Evolutionary conservation across 768 basidiomycete genomes (phyloP).

Genomic region (Astraeus odoratus): DNA sequence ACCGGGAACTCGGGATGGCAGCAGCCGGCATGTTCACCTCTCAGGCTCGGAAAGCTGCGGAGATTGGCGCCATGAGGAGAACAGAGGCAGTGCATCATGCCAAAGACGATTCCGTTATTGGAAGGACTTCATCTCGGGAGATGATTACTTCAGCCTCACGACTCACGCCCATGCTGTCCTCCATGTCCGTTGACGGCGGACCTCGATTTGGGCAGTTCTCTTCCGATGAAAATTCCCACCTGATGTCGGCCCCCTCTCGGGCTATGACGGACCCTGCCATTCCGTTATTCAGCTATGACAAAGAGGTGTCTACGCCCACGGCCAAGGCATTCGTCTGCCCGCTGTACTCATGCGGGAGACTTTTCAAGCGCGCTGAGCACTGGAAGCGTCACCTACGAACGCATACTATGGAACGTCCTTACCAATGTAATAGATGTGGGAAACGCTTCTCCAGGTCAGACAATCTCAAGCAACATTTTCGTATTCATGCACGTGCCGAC

Average conservation of each 20-base stretch:
- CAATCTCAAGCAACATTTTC: conserved; percentile 80
- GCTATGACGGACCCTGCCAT: conserved; percentile 10
- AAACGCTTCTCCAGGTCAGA: conserved; percentile 87
- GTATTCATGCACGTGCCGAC: conserved; percentile 53
- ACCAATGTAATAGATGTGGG: conserved; percentile 62
- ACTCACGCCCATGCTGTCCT: conserved; percentile 16
- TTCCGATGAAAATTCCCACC: conserved; percentile 13
- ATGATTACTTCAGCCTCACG: conserved; percentile 9
- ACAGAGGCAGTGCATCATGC: conserved; percentile 11
- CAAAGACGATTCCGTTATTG: conserved; percentile 2
- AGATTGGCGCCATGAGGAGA: not conserved
- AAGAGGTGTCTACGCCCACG: conserved; percentile 17
- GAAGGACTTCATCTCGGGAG: conserved; percentile 15
- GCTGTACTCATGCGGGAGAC: conserved; percentile 71
- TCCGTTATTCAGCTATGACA: conserved; percentile 16
- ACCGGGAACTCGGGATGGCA: conserved; percentile 30
- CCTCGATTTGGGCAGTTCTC: conserved; percentile 13
- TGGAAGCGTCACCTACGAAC: conserved; percentile 82
- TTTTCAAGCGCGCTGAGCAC: conserved; percentile 92
- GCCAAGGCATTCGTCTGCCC: conserved; percentile 76
- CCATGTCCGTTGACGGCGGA: conserved; percentile 17
- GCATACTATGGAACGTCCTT: conserved; percentile 86
- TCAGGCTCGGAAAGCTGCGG: conserved; percentile 34
- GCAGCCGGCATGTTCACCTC: conserved; percentile 64
- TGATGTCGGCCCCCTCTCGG: conserved; percentile 15